phyloP scores from a whole-genome alignment of 495 filamentous ascomycete genomes.

The Trichoderma virens region DNA sequence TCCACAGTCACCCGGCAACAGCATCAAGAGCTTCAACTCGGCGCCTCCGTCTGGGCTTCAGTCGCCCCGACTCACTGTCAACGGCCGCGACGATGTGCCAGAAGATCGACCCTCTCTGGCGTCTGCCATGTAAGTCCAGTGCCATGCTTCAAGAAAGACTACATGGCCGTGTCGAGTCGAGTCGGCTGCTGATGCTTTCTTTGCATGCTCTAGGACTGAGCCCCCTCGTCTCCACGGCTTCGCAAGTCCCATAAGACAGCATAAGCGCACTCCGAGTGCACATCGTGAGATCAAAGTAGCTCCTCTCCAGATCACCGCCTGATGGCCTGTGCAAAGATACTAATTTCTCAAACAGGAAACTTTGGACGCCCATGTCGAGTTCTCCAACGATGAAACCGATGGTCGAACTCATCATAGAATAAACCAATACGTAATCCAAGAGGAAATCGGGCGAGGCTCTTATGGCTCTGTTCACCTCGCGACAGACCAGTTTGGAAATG shows the following conservation, averaged over 20 bases:
- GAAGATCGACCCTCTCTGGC: constrained; percentile 5
- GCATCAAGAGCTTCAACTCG: background rate
- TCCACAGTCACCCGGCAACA: background rate
- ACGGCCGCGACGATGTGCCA: background rate
- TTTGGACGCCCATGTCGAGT: constrained; percentile 79
- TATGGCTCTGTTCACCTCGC: constrained; percentile 93
- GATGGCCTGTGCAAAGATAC: constrained; percentile 13
- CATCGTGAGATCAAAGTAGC: constrained; percentile 63
- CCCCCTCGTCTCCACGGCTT: constrained; percentile 30
- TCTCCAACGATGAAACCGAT: constrained; percentile 78
- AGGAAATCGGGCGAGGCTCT: constrained; percentile 92
- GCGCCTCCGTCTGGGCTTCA: background rate
- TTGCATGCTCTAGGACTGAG: constrained; percentile 25
- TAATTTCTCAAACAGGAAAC: constrained; percentile 60
- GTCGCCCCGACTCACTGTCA: background rate
- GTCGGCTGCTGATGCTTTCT: background rate
- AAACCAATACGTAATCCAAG: constrained; percentile 90
- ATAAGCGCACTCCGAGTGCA: constrained; percentile 61
- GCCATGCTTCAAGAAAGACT: background rate
- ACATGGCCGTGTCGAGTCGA: background rate
- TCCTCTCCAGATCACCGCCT: background rate
- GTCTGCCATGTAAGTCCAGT: background rate
- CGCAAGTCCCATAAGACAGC: constrained; percentile 67
- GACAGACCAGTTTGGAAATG: constrained; percentile 79
- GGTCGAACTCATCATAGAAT: constrained; percentile 67